Conservation (phyloP, 2,329 filamentous ascomycete genomes). For the Ophiostoma ips region DNA sequence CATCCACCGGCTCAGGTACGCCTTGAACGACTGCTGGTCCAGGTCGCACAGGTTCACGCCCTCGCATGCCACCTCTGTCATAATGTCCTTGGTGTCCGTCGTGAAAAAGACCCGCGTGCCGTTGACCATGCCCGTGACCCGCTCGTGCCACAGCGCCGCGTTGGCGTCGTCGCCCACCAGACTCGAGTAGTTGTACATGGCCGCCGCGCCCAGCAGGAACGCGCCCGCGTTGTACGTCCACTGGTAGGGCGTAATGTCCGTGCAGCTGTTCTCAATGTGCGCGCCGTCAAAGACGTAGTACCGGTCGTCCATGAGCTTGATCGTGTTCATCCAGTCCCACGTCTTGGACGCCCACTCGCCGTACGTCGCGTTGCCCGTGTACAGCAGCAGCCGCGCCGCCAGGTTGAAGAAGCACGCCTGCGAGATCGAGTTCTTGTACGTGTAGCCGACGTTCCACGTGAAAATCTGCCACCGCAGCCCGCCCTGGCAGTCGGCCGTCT, state of each 20-base stretch:
- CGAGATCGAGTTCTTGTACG: slow-evolving; percentile 47
- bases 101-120: slow-evolving; percentile 41
- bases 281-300: slow-evolving; percentile 52
- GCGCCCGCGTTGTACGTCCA: slow-evolving; percentile 58
- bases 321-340: slow-evolving; percentile 52
- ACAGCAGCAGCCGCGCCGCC: slow-evolving; percentile 47
- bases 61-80: slow-evolving; percentile 55
- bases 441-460: slow-evolving; percentile 64
- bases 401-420: slow-evolving; percentile 39
- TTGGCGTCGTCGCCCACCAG: slow-evolving; percentile 17
- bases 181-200: slow-evolving; percentile 51
- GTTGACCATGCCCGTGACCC: slow-evolving; percentile 42
- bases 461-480: slow-evolving; percentile 79
- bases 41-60: slow-evolving; percentile 44
- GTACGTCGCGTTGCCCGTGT: slow-evolving; percentile 67
- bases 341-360: slow-evolving; percentile 60
- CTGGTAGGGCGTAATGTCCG: slow-evolving; percentile 42
- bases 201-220: slow-evolving; percentile 51
- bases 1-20: slow-evolving; percentile 48
- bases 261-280: slow-evolving; percentile 43
- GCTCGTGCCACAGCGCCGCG: slow-evolving; percentile 37
- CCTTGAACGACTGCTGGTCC: slow-evolving; percentile 51
- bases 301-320: slow-evolving; percentile 41
- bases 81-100: slow-evolving; percentile 36
- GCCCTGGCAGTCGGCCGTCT: slow-evolving; percentile 52